Base-by-base conservation (phyloP, 768 basidiomycete species). In the Symmetrospora coprosmae region DNA sequence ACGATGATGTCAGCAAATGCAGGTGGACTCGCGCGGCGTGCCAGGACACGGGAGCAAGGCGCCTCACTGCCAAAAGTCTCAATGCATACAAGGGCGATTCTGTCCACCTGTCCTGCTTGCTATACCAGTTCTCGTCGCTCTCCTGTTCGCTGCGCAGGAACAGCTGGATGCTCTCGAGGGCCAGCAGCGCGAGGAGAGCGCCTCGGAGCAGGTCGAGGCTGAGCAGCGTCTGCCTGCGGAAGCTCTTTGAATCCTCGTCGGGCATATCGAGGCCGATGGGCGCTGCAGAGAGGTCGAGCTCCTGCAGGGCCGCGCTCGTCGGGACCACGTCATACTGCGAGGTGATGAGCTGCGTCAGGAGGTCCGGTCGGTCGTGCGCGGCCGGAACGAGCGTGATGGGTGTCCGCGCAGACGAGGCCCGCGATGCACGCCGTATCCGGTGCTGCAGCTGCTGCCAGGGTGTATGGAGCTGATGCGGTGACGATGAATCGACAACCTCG, bases 71-170 rank as follows among this genome's bases (percentile, higher is more conserved):
- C 7, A 41, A 25, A 7, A 58, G 43, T 34, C 55, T 25, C 5
- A 58, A 27, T 23, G 41, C 55, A 23, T 58, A 58, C 30, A 58
- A 27, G 31, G 55, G 55, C 11, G 55, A 58, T 27, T 58, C 55
- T 7, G 55, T 58, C 55, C 55, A 58, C n/a, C 41, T 43, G 7
- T 31, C 43, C 43, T 58, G 55, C 25, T 46, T 58, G 17, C 41
- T 45, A 27, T 58, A 58, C 55, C 55, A 58, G 27, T 58, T 58
- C 55, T 58, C 55, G 55, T 58, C 55, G 25, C 25, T 25, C 41
- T 58, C 55, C 40, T 47, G 28, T 9, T 58, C 55, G 25, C 31
- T 38, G 9, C 55, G n/a, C 40, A 58, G 23, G 34, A 58, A 58
- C 31, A 58, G 40, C 25, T 58, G 55, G 5, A 58, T 58, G 55